Evolutionary conservation across 345 rosid species (phyloP), one percentile per base, ranked within the genome.

Genomic region (Corchorus olitorius): DNA sequence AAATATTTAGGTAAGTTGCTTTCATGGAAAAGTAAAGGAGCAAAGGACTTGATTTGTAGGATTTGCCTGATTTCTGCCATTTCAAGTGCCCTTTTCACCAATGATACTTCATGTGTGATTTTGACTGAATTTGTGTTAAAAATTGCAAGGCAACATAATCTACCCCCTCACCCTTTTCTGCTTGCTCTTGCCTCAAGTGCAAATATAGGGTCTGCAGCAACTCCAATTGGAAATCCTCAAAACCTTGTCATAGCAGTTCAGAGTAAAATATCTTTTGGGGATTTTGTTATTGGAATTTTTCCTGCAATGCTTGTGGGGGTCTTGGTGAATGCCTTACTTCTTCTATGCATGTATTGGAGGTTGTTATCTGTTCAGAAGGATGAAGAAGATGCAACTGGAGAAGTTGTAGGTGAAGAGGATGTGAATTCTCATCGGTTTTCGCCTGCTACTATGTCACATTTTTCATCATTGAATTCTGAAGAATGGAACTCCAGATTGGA

Each of bases 171-270:
- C 19, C 96, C 99, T 0, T 93, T 91, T 46, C 45, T 95, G 33
- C 87, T 95, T 1, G 98, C 98, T 19, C 83, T 93, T 48, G 99
- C 98, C 58, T 88, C 97, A 0, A 90, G 97, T 79, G 94, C 96
- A 0, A 95, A 95, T 75, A 93, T 93, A 0, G 98, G 99, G 1
- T 95, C 98, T 4, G 79, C 99, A 0, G 93, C 92, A 2, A 93
- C 98, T 77, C 94, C 97, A 0, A 95, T 93, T 73, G 97, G 99
- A 39, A 95, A 95, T 59, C 98, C 97, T 4, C 98, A 94, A 70
- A 93, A 93, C 76, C 85, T 94, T 73, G 91, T 93, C 19, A 91
- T 93, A 14, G 97, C 97, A 1, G 85, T 94, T 64, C 88, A 87
- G 73, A 90, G 94, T 75, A 79, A 76, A 80, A 89, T 91, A 71